phyloP scores from a whole-genome alignment of 2,329 filamentous ascomycete species.

The Neofusicoccum parvum region DNA sequence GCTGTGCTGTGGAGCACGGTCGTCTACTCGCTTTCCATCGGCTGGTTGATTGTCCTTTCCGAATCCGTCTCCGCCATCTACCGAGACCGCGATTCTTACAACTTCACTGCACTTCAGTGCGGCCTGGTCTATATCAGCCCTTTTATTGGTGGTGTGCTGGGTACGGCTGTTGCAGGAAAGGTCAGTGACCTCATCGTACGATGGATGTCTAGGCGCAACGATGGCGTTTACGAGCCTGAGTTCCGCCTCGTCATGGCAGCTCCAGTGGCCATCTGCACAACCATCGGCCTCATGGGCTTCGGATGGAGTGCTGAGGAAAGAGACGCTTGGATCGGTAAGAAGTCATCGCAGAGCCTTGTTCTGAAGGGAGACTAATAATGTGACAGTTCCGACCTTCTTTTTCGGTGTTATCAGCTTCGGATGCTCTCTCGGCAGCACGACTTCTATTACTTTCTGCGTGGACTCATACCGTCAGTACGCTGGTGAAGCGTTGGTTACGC shows the following conservation, averaged over 20 bases:
- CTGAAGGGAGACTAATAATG: background rate
- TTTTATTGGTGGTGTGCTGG: constrained; percentile 83
- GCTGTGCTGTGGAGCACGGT: constrained; percentile 84
- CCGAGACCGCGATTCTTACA: constrained; percentile 67
- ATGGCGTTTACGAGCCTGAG: constrained; percentile 93
- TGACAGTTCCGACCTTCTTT: constrained; percentile 78
- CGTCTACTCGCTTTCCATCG: constrained; percentile 84
- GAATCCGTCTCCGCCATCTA: constrained; percentile 85
- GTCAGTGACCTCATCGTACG: constrained; percentile 84
- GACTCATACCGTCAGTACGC: constrained; percentile 93
- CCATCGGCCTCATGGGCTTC: constrained; percentile 88
- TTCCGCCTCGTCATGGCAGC: constrained; percentile 87
- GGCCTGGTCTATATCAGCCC: constrained; percentile 89
- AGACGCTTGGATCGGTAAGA: constrained; percentile 70
- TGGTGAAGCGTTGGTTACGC: constrained; percentile 87
- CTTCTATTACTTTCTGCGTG: constrained; percentile 89
- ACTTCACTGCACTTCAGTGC: constrained; percentile 78
- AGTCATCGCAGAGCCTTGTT: too few relatives aligned
- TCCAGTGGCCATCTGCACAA: constrained; percentile 76
- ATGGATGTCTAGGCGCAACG: constrained; percentile 79
- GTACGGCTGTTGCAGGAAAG: constrained; percentile 88
- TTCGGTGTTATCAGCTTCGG: constrained; percentile 92
- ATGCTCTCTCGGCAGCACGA: constrained; percentile 86
- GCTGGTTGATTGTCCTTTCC: constrained; percentile 94
- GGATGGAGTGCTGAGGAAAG: constrained; percentile 83